A percentile compares a stretch with the other conserved stretches of the same genome.
Evolutionary conservation across 371 early-diverging fungal species (phyloP).

Genomic region (Haplosporangium sp.): DNA sequence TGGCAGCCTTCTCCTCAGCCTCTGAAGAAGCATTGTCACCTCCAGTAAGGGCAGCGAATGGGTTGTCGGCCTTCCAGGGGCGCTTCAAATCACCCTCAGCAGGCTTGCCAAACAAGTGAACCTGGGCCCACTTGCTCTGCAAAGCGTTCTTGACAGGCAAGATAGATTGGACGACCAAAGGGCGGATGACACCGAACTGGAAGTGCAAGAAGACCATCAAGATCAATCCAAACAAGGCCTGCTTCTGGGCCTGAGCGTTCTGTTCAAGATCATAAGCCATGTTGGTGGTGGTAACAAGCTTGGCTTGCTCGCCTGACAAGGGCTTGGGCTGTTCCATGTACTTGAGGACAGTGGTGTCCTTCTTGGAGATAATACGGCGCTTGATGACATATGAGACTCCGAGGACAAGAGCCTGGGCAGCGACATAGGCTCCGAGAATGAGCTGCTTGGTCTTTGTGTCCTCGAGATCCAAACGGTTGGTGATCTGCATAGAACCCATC

Average conservation of each 20-base stretch:
- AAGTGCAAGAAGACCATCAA: conserved; percentile 88
- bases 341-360: conserved; percentile 78
- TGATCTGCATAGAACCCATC: conserved; percentile 78
- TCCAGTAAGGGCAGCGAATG: conserved; percentile 73
- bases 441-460: conserved; percentile 68
- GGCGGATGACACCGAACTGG: conserved; percentile 91
- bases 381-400: conserved; percentile 69
- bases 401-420: conserved; percentile 73
- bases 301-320: conserved; percentile 55
- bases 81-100: conserved; percentile 85
- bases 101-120: conserved; percentile 85
- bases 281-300: conserved; percentile 74
- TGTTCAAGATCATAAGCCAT: conserved; percentile 87
- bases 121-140: conserved; percentile 79
- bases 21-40: conserved; percentile 55
- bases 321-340: conserved; percentile 71
- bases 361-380: conserved; percentile 69
- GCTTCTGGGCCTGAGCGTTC: conserved; percentile 76
- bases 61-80: conserved; percentile 85
- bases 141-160: conserved; percentile 82
- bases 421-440: conserved; percentile 76
- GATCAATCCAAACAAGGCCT: conserved; percentile 73
- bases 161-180: conserved; percentile 90
- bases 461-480: conserved; percentile 77
- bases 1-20: conserved; percentile 57